Percentiles rank a stretch among this genome's conserved stretches.
Evolutionary conservation across 1,284 basidiomycete genomes (phyloP).

Genomic region (Apiotrichum porosum): DNA sequence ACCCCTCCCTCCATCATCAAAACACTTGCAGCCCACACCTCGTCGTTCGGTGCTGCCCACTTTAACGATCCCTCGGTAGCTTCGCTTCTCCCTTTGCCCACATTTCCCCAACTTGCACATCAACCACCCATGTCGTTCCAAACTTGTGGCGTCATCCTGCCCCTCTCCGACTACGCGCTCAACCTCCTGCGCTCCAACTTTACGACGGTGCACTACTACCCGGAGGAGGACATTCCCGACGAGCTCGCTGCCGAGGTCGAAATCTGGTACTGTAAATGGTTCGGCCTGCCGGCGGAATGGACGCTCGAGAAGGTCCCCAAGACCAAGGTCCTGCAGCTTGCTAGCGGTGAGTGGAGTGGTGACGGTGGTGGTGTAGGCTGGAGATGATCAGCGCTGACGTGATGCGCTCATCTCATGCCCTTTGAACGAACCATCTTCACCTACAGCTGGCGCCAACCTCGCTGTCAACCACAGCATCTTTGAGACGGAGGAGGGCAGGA

Average conservation of each 20-base stretch:
- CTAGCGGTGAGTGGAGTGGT: conserved; percentile 22
- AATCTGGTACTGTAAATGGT: conserved; percentile 27
- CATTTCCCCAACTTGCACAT: no score
- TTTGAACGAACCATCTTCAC: no score
- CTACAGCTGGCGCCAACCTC: conserved; percentile 39
- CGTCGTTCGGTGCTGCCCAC: no score
- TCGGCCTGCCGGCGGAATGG: conserved; percentile 23
- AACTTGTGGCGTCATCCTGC: conserved; percentile 8
- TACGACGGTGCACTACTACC: conserved; percentile 32
- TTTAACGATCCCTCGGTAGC: no score
- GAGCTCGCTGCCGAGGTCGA: conserved; percentile 25
- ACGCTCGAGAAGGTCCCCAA: conserved; percentile 22
- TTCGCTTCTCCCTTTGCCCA: no score
- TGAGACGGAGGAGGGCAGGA: conserved; percentile 17
- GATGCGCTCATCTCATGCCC: no score
- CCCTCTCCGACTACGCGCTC: conserved; percentile 23
- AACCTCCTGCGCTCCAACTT: conserved; percentile 25
- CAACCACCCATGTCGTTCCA: neutral
- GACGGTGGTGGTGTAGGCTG: neutral
- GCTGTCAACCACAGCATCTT: conserved; percentile 27
- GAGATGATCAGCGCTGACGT: neutral
- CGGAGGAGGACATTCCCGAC: conserved; percentile 17
- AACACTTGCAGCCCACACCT: no score
- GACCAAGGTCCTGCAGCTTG: conserved; percentile 37
- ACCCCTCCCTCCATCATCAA: no score